Evolutionary conservation across 75 land plant genomes (phyloP), one percentile per base, ranked within the genome.

Genomic region (Larix kaempferi): DNA sequence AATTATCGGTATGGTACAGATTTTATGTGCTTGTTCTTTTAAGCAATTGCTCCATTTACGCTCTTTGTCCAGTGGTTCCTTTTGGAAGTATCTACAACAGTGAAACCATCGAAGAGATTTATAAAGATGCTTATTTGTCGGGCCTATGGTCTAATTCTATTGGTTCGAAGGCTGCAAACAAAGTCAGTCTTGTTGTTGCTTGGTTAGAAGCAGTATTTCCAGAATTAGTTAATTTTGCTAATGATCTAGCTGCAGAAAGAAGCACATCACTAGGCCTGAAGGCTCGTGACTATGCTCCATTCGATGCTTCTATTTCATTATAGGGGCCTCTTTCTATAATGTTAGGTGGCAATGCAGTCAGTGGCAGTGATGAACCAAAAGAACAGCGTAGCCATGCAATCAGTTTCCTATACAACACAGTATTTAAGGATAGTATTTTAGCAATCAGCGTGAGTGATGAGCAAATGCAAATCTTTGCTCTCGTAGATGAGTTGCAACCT

Each of bases 401-500:
- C 19, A 75, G 86, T 73, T 82, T 94, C 71, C 83, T 94, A 12
- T 92, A 93, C 79, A 92, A 85, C 67, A 77, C 82, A 55, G 82
- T 89, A 55, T 83, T 90, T 77, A 92, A 95, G 83, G 99, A 97
- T 66, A 92, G 98, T 76, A 79, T 97, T 79, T 64, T 97, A 35
- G 87, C 91, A 55, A 89, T 89, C 66, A 86, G 93, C 57, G 85
- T 88, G 86, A 88, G 87, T 73, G 89, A 89, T 82, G 95, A 95
- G 37, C 91, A 88, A 72, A 57, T 97, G 82, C 92, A 88, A 63
- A 80, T 97, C 69, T 94, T 94, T 85, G 98, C 95, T n/a, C 76
- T 97, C 62, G 95, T 95, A 67, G 99, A 97, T 90, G 99, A 97
- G 78, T 71, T 97, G 44, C 98, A 92, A 76, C 98, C 99, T 41